These are phyloP conservation scores for Alternaria metachromatica DNA, from an alignment of 2,329 filamentous ascomycete species.

Conservation along the genomic window DNA sequence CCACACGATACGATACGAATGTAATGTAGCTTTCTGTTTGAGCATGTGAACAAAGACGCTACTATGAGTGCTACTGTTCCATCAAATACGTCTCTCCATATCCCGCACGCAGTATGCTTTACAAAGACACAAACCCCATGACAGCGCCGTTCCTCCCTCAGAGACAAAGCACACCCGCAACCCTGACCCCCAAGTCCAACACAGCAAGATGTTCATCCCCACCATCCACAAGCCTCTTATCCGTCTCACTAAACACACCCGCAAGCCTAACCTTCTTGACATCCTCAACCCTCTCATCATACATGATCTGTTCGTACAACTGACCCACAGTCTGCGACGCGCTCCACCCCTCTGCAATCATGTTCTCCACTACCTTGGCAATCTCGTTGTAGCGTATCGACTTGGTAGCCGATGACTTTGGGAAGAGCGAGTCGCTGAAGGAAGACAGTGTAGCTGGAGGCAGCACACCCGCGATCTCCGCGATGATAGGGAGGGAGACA, in stretches of 20 bases:
- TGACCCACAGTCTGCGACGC: constrained; percentile 85
- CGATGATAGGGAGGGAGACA: constrained; percentile 75
- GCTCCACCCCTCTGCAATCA: constrained; percentile 97
- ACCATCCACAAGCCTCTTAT: constrained; percentile 93
- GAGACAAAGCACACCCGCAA: constrained; percentile 73
- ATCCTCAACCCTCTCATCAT: constrained; percentile 83
- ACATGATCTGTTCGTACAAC: constrained; percentile 82
- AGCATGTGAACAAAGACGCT: not conserved
- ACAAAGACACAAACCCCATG: not conserved
- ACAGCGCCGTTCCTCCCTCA: not conserved
- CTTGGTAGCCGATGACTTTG: constrained; percentile 51
- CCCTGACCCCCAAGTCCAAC: constrained; percentile 81
- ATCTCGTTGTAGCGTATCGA: constrained; percentile 71
- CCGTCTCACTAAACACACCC: constrained; percentile 87
- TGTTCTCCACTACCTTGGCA: constrained; percentile 80
- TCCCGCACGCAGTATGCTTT: not conserved
- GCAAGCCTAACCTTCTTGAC: constrained; percentile 90
- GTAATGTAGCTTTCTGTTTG: not conserved
- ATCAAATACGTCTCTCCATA: not conserved
- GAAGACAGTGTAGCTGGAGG: constrained; percentile 74
- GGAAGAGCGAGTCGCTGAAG: constrained; percentile 78
- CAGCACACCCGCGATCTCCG: constrained; percentile 96
- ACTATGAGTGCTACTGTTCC: not conserved
- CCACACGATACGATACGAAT: not conserved
- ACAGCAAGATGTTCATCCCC: constrained; percentile 94